Percentiles rank a stretch among this genome's conserved stretches.
These are phyloP conservation scores for Trichocomaceae sp. DNA, from an alignment of 2,329 filamentous ascomycete genomes.

Conservation along the genomic window DNA sequence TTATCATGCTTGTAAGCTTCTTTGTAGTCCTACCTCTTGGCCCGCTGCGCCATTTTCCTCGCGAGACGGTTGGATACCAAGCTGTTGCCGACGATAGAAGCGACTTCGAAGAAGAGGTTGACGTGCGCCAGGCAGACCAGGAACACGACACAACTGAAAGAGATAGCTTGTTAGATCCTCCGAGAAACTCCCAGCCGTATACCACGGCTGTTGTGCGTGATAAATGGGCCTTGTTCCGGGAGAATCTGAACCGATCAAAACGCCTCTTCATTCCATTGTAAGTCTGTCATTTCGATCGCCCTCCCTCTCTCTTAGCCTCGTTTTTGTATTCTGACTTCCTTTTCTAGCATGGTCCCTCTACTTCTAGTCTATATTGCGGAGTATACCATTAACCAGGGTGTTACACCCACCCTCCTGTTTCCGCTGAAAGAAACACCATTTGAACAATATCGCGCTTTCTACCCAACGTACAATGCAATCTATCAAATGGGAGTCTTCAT, in stretches of 20 bases:
- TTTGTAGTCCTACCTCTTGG: constrained; percentile 70
- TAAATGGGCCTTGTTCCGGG: constrained; percentile 36
- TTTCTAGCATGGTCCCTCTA: constrained; percentile 70
- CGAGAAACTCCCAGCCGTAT: constrained; percentile 14
- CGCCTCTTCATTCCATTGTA: constrained; percentile 66
- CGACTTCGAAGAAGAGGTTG: constrained; percentile 29
- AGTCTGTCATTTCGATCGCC: constrained; percentile 18
- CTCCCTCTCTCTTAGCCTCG: not conserved
- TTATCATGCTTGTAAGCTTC: constrained; percentile 76
- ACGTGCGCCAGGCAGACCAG: constrained; percentile 17
- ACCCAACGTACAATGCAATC: constrained; percentile 88
- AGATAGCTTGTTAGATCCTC: constrained; percentile 24
- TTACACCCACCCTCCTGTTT: constrained; percentile 83
- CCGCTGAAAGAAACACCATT: constrained; percentile 73
- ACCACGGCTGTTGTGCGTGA: constrained; percentile 18
- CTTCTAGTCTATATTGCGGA: constrained; percentile 91
- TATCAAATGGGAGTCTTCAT: constrained; percentile 96
- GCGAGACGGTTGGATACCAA: constrained; percentile 48
- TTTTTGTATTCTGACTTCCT: not conserved
- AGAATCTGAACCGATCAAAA: constrained; percentile 58
- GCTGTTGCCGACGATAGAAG: constrained; percentile 40
- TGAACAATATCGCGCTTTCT: constrained; percentile 74
- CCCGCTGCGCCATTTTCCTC: constrained; percentile 49
- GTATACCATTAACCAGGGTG: constrained; percentile 96
- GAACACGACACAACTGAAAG: constrained; percentile 10